Conservation (phyloP, 2,329 filamentous ascomycete species). For the Cladosporium phlei region DNA sequence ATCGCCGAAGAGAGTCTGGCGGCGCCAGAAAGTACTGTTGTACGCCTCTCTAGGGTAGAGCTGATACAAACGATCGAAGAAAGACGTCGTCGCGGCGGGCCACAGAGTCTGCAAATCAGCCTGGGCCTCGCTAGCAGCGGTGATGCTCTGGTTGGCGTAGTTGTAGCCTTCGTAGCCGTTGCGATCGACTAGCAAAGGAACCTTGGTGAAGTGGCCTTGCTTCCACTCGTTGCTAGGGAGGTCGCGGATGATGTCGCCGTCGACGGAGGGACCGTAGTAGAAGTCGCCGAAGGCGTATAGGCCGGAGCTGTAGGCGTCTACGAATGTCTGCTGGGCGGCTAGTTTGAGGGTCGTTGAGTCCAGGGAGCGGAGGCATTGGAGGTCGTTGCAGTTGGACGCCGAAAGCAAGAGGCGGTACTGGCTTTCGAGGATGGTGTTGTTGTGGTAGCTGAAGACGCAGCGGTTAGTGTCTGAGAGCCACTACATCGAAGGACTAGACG, state of each 20-base stretch:
- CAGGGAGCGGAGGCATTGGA: conserved; percentile 24
- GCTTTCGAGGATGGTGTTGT: conserved; percentile 14
- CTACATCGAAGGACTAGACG: neutral
- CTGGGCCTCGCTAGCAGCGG: conserved; percentile 25
- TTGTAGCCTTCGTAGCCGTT: conserved; percentile 37
- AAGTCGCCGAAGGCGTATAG: conserved; percentile 36
- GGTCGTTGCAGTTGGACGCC: conserved; percentile 29
- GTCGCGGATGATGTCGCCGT: conserved; percentile 36
- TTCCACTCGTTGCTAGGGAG: conserved; percentile 32
- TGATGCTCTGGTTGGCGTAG: conserved; percentile 32
- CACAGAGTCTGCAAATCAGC: conserved; percentile 31
- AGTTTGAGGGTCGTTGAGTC: conserved; percentile 15
- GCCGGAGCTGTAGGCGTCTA: conserved; percentile 9
- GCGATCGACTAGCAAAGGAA: conserved; percentile 34
- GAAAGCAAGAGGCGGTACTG: conserved; percentile 24
- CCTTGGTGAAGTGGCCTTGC: conserved; percentile 32
- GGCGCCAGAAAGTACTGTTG: conserved; percentile 36
- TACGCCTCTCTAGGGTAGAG: conserved; percentile 33
- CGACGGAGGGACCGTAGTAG: conserved; percentile 39
- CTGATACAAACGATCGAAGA: conserved; percentile 39
- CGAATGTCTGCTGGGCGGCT: conserved; percentile 22
- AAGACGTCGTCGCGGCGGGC: conserved; percentile 32
- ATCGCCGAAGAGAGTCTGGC: conserved; percentile 39
- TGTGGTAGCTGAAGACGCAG: conserved; percentile 17
- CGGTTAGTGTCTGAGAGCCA: no score